Percentiles rank a stretch among this genome's conserved stretches.
Conservation (phyloP, 257 asterid species). For the Fraxinus pennsylvanica region DNA sequence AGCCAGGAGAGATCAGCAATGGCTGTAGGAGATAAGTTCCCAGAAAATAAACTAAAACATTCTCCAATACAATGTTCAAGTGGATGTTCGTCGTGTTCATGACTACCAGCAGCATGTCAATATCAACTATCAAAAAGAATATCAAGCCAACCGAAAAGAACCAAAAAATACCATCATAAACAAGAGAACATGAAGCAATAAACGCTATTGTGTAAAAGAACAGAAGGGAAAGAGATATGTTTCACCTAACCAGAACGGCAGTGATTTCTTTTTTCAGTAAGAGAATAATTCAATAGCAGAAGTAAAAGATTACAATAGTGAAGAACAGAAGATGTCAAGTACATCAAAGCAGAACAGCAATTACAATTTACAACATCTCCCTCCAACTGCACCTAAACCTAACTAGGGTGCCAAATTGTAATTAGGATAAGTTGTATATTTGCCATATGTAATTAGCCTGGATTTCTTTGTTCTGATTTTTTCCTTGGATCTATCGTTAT, state of each 20-base stretch:
- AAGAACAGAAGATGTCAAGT: not conserved
- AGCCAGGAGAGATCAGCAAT: not conserved
- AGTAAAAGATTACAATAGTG: not conserved
- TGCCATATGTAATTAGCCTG: not conserved
- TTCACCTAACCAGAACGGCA: not conserved
- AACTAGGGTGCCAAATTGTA: not conserved
- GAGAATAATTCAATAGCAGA: not conserved
- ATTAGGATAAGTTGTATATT: not conserved
- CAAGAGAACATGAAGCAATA: slow-evolving; percentile 11
- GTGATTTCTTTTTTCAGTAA: not conserved
- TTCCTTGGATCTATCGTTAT: not conserved
- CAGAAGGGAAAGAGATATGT: not conserved
- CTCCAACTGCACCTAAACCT: not conserved
- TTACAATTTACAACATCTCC: not conserved
- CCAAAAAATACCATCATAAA: not conserved
- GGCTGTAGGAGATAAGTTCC: slow-evolving; percentile 11
- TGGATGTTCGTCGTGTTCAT: not conserved
- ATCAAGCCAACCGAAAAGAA: not conserved
- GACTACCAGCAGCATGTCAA: slow-evolving; percentile 15
- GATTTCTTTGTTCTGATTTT: not conserved
- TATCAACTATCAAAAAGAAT: not conserved
- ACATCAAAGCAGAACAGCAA: not conserved
- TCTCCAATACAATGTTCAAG: slow-evolving; percentile 11
- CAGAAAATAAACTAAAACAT: slow-evolving; percentile 9
- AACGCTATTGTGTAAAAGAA: not conserved